Percentiles rank a stretch among this genome's conserved stretches.
These are phyloP conservation scores for Trichophyton benhamiae DNA, from an alignment of 2,329 filamentous ascomycete genomes.

Conservation along the genomic window DNA sequence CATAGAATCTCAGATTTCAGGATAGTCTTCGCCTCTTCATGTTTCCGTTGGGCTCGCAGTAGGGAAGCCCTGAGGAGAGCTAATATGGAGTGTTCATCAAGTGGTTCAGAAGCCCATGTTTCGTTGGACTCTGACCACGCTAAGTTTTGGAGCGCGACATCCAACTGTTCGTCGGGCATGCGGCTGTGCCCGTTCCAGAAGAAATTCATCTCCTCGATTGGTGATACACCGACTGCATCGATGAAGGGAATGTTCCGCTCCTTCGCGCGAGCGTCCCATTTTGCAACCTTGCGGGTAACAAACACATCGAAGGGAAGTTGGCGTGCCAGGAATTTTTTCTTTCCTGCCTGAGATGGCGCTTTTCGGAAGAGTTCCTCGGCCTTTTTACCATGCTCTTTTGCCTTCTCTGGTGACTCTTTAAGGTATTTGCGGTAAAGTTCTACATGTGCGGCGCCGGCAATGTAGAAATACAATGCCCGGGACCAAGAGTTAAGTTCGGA, in stretches of 20 bases:
- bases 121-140: conserved; percentile 55
- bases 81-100: conserved; percentile 53
- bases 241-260: conserved; percentile 54
- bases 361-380: conserved; percentile 60
- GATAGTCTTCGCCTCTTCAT: conserved; percentile 52
- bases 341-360: conserved; percentile 62
- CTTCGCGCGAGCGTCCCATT: conserved; percentile 72
- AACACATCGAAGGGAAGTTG: conserved; percentile 86
- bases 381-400: conserved; percentile 46
- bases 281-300: conserved; percentile 67
- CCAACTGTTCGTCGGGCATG: conserved; percentile 56
- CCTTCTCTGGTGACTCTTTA: conserved; percentile 29
- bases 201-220: conserved; percentile 81
- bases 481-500: conserved; percentile 82
- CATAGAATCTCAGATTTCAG: conserved; percentile 52
- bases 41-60: conserved; percentile 49
- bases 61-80: conserved; percentile 56
- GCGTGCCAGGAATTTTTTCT: conserved; percentile 78
- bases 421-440: conserved; percentile 57
- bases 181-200: conserved; percentile 84
- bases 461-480: conserved; percentile 78
- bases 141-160: conserved; percentile 50
- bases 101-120: conserved; percentile 39
- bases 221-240: conserved; percentile 70
- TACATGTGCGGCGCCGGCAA: conserved; percentile 65